phyloP scores from a whole-genome alignment of 2,329 filamentous ascomycete genomes.

The Fusarium solani-melongenae region DNA sequence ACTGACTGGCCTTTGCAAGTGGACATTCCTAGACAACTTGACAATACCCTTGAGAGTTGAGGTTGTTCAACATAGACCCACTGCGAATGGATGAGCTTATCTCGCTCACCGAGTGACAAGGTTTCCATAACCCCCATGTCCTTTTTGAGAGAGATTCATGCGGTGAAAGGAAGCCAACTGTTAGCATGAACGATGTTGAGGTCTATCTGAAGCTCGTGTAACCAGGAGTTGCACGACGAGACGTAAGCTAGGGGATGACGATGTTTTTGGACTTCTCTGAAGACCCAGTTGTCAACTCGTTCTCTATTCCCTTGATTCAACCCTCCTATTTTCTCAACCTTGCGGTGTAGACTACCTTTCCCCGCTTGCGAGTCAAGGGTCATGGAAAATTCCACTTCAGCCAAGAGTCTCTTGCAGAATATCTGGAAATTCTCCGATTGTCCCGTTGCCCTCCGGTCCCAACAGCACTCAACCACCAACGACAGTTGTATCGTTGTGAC shows the following conservation, averaged over 20 bases:
- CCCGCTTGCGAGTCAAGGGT: neutral
- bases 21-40: neutral
- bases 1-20: neutral
- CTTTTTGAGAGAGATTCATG: neutral
- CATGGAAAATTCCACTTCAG: neutral
- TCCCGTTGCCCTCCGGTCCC: neutral
- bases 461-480: neutral
- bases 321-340: neutral
- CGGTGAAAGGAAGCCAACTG: neutral
- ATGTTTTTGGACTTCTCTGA: neutral
- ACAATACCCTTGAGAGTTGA: neutral
- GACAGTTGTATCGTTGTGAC: neutral
- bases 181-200: neutral
- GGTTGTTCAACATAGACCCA: constrained; percentile 3
- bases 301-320: neutral
- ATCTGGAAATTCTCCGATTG: constrained; percentile 3
- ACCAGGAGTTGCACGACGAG: neutral
- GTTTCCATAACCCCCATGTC: neutral
- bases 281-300: neutral
- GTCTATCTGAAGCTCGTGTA: neutral
- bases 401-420: neutral
- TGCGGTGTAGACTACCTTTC: neutral
- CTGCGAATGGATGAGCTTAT: constrained; percentile 21
- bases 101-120: constrained; percentile 16
- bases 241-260: neutral